Percentiles rank a stretch among this genome's conserved stretches.
These are phyloP conservation scores for Kandelia obovata DNA, from an alignment of 345 rosid species.

Conservation along the genomic window DNA sequence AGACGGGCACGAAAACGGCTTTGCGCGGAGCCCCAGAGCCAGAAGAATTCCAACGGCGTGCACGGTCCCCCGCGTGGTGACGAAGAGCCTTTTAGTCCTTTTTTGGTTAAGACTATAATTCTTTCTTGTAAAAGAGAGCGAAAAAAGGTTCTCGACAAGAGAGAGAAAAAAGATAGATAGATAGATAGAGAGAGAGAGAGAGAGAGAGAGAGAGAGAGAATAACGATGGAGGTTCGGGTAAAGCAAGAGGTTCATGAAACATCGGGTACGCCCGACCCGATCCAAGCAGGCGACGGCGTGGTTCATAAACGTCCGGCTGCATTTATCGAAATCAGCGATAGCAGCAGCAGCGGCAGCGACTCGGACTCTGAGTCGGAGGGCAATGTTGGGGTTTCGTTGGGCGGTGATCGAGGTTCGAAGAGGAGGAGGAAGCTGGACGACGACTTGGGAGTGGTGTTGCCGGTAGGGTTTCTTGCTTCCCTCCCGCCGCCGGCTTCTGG, in stretches of 20 bases:
- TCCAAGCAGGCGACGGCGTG: constrained; percentile 8
- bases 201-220: not conserved
- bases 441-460: constrained; percentile 32
- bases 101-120: too few relatives aligned
- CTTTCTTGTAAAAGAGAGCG: too few relatives aligned
- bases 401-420: constrained; percentile 21
- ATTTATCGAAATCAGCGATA: constrained; percentile 51
- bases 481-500: constrained; percentile 23
- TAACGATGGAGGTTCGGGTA: not conserved
- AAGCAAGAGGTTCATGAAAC: constrained; percentile 33
- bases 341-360: constrained; percentile 41
- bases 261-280: not conserved
- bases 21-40: not conserved
- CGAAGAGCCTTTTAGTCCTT: too few relatives aligned
- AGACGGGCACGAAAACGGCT: too few relatives aligned
- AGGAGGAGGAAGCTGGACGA: constrained; percentile 23
- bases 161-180: too few relatives aligned
- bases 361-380: constrained; percentile 43
- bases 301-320: constrained; percentile 16
- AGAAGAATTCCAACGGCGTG: not conserved
- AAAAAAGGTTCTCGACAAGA: too few relatives aligned
- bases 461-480: constrained; percentile 52
- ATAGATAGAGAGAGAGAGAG: not conserved
- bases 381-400: constrained; percentile 21
- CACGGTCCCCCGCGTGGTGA: not conserved